Percentiles rank a stretch among this genome's conserved stretches.
Conservation (phyloP, 2,329 filamentous ascomycete genomes). For the Aspergillus hortae region DNA sequence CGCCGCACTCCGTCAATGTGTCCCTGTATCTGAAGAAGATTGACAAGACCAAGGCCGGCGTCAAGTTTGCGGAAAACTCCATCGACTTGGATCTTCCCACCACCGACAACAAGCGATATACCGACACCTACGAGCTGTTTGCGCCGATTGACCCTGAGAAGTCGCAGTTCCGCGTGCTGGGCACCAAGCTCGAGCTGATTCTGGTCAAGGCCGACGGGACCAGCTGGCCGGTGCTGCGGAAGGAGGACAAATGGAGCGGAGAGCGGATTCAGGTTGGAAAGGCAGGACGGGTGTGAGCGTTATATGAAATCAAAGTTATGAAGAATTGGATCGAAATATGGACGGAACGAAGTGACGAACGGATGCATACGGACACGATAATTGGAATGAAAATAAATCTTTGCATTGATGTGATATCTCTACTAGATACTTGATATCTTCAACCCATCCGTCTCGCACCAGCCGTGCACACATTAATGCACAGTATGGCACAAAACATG, state of each 20-base stretch:
- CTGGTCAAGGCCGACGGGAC: conserved; percentile 69
- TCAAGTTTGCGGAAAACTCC: conserved; percentile 62
- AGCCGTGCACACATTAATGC: conserved; percentile 4
- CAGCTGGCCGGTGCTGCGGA: conserved; percentile 81
- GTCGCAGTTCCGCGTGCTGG: conserved; percentile 75
- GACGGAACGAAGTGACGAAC: no score
- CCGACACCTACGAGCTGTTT: conserved; percentile 69
- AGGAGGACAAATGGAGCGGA: conserved; percentile 67
- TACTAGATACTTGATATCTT: background rate
- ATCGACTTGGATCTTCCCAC: conserved; percentile 82
- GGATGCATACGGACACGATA: no score
- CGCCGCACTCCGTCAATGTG: conserved; percentile 75
- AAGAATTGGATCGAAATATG: background rate
- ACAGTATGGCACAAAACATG: conserved; percentile 3
- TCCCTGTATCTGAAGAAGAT: conserved; percentile 98
- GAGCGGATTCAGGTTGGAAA: conserved; percentile 88
- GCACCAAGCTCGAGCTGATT: conserved; percentile 82
- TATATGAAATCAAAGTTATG: background rate
- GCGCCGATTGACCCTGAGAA: conserved; percentile 70
- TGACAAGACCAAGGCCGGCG: conserved; percentile 70
- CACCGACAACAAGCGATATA: conserved; percentile 78
- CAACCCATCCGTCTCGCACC: background rate
- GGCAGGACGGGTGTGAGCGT: conserved; percentile 58
- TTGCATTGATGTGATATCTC: background rate
- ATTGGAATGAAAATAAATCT: no score